These are phyloP conservation scores for Backusella liffmaniae DNA, from an alignment of 192 early-diverging fungal species.

Conservation along the genomic window DNA sequence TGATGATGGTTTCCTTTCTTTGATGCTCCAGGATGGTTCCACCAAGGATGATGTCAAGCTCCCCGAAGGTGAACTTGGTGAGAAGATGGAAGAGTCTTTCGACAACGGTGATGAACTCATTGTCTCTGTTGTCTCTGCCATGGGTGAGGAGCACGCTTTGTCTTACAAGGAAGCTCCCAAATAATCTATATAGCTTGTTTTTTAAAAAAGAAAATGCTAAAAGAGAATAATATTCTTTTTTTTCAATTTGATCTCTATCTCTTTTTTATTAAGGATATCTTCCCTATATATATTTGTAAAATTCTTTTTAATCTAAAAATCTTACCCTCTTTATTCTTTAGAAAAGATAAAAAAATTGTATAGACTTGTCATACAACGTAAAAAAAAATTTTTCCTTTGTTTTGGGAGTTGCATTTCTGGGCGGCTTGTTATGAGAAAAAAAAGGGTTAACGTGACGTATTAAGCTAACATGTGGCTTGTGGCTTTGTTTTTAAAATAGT, in stretches of 20 bases:
- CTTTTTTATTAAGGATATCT: conserved; percentile 6
- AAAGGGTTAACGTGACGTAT: not conserved
- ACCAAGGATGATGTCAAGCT: conserved; percentile 98
- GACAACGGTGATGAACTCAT: conserved; percentile 71
- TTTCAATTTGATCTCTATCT: conserved; percentile 10
- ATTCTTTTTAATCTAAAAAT: conserved; percentile 7
- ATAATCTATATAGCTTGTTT: conserved; percentile 14
- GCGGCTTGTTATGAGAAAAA: conserved; percentile 7
- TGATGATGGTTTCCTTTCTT: conserved; percentile 87
- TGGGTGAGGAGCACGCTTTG: conserved; percentile 92
- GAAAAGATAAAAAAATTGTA: conserved; percentile 8
- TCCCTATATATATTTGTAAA: conserved; percentile 10
- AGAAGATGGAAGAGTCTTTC: conserved; percentile 71
- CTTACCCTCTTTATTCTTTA: conserved; percentile 16
- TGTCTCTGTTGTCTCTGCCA: conserved; percentile 83
- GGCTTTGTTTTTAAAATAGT: not conserved
- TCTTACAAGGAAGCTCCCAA: conserved; percentile 44
- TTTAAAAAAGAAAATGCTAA: conserved; percentile 8
- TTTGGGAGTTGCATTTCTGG: conserved; percentile 1
- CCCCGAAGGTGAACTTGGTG: conserved; percentile 80
- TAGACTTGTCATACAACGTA: conserved; percentile 8
- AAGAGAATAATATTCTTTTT: not conserved
- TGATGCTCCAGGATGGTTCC: conserved; percentile 74
- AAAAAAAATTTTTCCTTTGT: conserved; percentile 1
- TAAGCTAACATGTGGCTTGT: not conserved